These are phyloP conservation scores for Aspergillus nidulans DNA, from an alignment of 495 filamentous ascomycete genomes.

Conservation along the genomic window DNA sequence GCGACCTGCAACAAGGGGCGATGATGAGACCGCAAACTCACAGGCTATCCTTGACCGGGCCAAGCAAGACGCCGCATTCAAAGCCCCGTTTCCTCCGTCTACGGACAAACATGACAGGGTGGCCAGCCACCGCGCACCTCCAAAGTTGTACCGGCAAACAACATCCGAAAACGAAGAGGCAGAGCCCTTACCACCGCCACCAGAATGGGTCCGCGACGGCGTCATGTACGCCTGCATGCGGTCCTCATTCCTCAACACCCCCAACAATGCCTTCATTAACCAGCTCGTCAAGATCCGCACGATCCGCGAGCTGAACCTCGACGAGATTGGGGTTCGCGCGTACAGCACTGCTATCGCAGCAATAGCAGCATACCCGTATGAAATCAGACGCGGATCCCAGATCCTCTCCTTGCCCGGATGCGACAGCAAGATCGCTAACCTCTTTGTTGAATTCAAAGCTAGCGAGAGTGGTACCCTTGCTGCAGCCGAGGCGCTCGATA, in stretches of 20 bases:
- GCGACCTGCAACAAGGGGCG: slow-evolving; percentile 5
- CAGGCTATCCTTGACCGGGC: slow-evolving; percentile 49
- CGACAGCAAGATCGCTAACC: slow-evolving; percentile 68
- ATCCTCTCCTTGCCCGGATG: slow-evolving; percentile 74
- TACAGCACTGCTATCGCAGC: slow-evolving; percentile 85
- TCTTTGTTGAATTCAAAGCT: slow-evolving; percentile 72
- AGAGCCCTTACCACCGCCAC: slow-evolving; percentile 50
- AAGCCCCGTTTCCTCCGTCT: slow-evolving; percentile 11
- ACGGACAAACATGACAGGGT: slow-evolving; percentile 6
- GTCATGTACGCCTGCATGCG: slow-evolving; percentile 79
- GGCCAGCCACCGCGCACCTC: slow-evolving; percentile 34
- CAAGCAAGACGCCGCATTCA: slow-evolving; percentile 41
- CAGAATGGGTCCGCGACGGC: slow-evolving; percentile 62
- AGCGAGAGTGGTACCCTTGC: slow-evolving; percentile 50
- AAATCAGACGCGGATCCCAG: slow-evolving; percentile 51
- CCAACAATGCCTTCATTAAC: slow-evolving; percentile 73
- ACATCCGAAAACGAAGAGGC: slow-evolving; percentile 68
- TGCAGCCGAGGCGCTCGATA: slow-evolving; percentile 60
- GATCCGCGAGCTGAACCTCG: slow-evolving; percentile 62
- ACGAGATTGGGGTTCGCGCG: slow-evolving; percentile 77
- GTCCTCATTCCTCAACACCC: slow-evolving; percentile 60
- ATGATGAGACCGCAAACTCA: slow-evolving; percentile 7
- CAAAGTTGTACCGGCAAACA: slow-evolving; percentile 55
- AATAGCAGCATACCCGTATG: slow-evolving; percentile 75
- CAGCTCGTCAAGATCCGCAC: slow-evolving; percentile 71